Percentiles rank a stretch among this genome's conserved stretches.
These are phyloP conservation scores for Luffa acutangula DNA, from an alignment of 306 rosid species.

Conservation along the genomic window DNA sequence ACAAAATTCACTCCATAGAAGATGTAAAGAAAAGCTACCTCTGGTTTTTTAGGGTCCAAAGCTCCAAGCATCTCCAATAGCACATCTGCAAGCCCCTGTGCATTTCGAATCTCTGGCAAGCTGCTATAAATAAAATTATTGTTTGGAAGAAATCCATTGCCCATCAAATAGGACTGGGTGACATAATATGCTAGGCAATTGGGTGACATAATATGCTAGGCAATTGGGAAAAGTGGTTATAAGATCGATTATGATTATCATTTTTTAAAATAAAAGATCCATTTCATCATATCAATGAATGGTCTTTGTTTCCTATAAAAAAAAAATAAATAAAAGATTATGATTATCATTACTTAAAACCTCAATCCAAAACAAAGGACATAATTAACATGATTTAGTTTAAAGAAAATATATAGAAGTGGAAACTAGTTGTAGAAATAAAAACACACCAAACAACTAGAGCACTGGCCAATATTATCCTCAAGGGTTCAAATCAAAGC, in stretches of 20 bases:
- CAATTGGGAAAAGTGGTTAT: not conserved
- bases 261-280: not conserved
- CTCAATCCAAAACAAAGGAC: not conserved
- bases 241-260: not conserved
- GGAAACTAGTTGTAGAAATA: not conserved
- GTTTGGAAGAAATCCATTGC: not conserved
- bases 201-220: not conserved
- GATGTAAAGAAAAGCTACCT: slow-evolving; percentile 27
- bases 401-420: not conserved
- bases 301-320: no score
- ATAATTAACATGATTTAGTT: not conserved
- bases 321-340: not conserved
- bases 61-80: slow-evolving; percentile 85
- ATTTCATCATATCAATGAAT: no score
- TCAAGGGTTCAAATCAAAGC: not conserved
- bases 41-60: slow-evolving; percentile 62
- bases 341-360: not conserved
- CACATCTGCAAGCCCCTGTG: slow-evolving; percentile 72
- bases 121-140: slow-evolving; percentile 32
- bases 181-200: not conserved
- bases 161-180: not conserved
- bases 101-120: slow-evolving; percentile 64
- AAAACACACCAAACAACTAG: not conserved
- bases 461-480: not conserved
- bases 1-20: not conserved